These are phyloP conservation scores for Tuber melanosporum DNA, from an alignment of 495 filamentous ascomycete species.

Conservation along the genomic window DNA sequence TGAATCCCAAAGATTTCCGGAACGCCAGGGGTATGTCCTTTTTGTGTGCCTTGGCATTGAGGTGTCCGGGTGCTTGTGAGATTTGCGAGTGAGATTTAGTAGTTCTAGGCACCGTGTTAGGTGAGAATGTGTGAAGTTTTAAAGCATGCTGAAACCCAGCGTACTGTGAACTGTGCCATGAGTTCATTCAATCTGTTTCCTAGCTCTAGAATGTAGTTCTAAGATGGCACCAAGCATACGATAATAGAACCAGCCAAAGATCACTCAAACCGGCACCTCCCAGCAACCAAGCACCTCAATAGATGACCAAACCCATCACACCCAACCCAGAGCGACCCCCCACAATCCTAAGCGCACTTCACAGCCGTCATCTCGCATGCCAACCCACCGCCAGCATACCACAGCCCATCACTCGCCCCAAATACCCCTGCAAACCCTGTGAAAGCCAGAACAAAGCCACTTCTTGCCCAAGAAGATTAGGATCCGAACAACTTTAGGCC, in stretches of 20 bases:
- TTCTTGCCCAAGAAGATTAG: too few relatives aligned
- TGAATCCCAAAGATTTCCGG: too few relatives aligned
- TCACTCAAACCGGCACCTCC: background rate
- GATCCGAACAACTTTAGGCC: too few relatives aligned
- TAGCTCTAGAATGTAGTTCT: background rate
- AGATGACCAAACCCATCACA: background rate
- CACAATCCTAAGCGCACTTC: background rate
- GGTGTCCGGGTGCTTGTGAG: too few relatives aligned
- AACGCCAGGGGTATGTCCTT: too few relatives aligned
- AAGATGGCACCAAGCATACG: background rate
- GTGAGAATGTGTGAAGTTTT: background rate
- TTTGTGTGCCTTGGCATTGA: too few relatives aligned
- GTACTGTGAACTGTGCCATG: background rate
- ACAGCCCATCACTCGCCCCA: background rate
- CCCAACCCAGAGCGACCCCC: background rate
- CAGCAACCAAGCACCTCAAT: background rate
- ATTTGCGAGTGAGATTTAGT: background rate
- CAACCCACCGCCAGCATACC: background rate
- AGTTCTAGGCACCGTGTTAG: background rate
- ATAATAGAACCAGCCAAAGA: background rate
- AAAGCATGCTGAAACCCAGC: background rate
- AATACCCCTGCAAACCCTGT: too few relatives aligned
- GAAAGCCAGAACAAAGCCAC: too few relatives aligned
- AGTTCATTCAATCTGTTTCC: background rate
- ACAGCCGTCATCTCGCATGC: background rate